A percentile compares a stretch with the other conserved stretches of the same genome.
These are phyloP conservation scores for Blastobotrys petasosporus DNA, from an alignment of 1,139 yeast genomes.

Conservation along the genomic window DNA sequence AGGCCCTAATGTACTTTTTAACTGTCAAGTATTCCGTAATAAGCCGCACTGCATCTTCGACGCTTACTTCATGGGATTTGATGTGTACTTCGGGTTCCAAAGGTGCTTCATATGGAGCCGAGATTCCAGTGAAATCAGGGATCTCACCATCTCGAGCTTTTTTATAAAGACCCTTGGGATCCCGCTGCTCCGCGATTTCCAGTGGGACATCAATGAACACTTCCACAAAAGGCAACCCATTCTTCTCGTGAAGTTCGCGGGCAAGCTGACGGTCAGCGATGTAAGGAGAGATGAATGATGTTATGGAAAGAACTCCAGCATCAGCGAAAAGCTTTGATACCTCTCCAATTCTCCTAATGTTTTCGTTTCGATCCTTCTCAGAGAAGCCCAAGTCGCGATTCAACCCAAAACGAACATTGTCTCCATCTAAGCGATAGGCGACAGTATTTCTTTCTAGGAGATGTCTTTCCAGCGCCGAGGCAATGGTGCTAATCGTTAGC, in stretches of 20 bases:
- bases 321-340: slow-evolving; percentile 91
- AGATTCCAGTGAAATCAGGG: slow-evolving; percentile 90
- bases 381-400: slow-evolving; percentile 92
- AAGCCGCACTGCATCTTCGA: slow-evolving; percentile 74
- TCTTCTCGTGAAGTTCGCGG: slow-evolving; percentile 71
- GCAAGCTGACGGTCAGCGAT: slow-evolving; percentile 78
- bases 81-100: slow-evolving; percentile 75
- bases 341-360: slow-evolving; percentile 89
- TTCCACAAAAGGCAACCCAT: slow-evolving; percentile 77
- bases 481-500: slow-evolving; percentile 56
- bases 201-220: slow-evolving; percentile 89
- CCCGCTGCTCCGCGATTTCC: slow-evolving; percentile 91
- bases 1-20: slow-evolving; percentile 30
- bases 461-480: slow-evolving; percentile 86
- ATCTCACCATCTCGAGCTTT: slow-evolving; percentile 94
- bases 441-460: slow-evolving; percentile 56
- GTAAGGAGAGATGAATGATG: slow-evolving; percentile 92
- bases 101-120: slow-evolving; percentile 96
- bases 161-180: slow-evolving; percentile 93
- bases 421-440: slow-evolving; percentile 90
- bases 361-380: slow-evolving; percentile 87
- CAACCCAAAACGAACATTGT: slow-evolving; percentile 86
- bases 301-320: slow-evolving; percentile 74
- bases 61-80: slow-evolving; percentile 60
- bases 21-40: slow-evolving; percentile 63